These are phyloP conservation scores for Saccharomyces jurei DNA, from an alignment of 805 yeast genomes.

Conservation along the genomic window DNA sequence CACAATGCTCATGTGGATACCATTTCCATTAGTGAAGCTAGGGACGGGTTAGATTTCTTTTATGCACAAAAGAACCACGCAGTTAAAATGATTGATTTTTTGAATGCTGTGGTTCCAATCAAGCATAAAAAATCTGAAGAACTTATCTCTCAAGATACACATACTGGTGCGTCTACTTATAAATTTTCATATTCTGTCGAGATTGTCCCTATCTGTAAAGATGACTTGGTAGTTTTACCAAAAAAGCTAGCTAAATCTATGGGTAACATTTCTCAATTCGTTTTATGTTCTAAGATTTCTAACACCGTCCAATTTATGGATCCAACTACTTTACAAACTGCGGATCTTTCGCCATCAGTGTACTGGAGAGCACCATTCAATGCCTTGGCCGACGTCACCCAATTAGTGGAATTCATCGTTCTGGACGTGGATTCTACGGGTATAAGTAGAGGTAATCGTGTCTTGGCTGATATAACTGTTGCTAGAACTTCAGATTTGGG, in stretches of 20 bases:
- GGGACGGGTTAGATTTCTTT: conserved; percentile 92
- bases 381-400: conserved; percentile 66
- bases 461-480: conserved; percentile 82
- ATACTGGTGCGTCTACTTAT: conserved; percentile 78
- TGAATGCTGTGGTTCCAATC: conserved; percentile 76
- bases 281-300: conserved; percentile 75
- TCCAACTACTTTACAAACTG: conserved; percentile 68
- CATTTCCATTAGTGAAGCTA: conserved; percentile 82
- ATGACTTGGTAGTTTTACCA: conserved; percentile 88
- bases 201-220: conserved; percentile 93
- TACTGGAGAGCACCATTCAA: conserved; percentile 82
- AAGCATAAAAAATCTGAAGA: conserved; percentile 81
- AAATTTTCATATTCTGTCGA: conserved; percentile 91
- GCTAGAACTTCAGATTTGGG: conserved; percentile 90
- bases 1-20: conserved; percentile 93
- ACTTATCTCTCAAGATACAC: conserved; percentile 84
- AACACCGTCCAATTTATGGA: conserved; percentile 83
- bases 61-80: conserved; percentile 88
- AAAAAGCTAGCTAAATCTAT: conserved; percentile 72
- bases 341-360: conserved; percentile 60
- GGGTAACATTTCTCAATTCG: conserved; percentile 77
- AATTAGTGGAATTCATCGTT: conserved; percentile 78
- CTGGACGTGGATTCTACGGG: conserved; percentile 93
- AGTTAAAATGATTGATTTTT: conserved; percentile 84
- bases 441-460: conserved; percentile 61